Base-by-base conservation (phyloP, 257 asterid species). In the Solanum boliviense region DNA sequence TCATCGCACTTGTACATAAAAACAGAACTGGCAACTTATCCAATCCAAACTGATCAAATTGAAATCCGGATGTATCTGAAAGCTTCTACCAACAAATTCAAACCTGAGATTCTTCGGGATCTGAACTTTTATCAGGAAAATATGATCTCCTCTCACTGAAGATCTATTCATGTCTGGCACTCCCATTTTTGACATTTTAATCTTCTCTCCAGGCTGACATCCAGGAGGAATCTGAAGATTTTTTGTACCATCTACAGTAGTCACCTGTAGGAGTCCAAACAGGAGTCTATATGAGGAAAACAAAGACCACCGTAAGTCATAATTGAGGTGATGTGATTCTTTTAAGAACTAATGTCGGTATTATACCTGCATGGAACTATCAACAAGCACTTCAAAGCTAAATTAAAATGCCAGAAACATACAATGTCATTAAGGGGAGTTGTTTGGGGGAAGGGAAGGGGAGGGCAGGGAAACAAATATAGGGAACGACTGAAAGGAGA, bases 171-270 rank as follows among this genome's bases (percentile, higher is more conserved):
- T 91, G 70, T 94, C 92, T 67, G 99, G 99, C 86, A 97, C 99
- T 87, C 99, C 99, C 98, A 95, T 90, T 85, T 34, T 35, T 48
- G 92, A 89, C 93, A 97, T 86, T 93, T 91, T 93, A 67, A 97
- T 85, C 58, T 91, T 94, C 79, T 94, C 96, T 85, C 99, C 99
- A 87, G 99, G 97, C 86, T 96, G 98, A 90, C 93, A 92, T 87
- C 99, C 99, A 81, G 98, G 93, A 56, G 98, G 99, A 89, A 97
- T 90, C 86, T 89, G 90, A 89, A 97, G 98, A 91, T 97, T 94
- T 94, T 91, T 96, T 89, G 86, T 71, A 74, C 99, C 99, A 87
- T 94, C 98, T 44, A 94, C 96, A 86, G 98, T 97, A 79, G 91
- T 91, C 90, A 97, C 99, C 99, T 97, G 90, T 65, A 85, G 78